Conservation (phyloP, 345 rosid genomes). For the Draba incana region DNA sequence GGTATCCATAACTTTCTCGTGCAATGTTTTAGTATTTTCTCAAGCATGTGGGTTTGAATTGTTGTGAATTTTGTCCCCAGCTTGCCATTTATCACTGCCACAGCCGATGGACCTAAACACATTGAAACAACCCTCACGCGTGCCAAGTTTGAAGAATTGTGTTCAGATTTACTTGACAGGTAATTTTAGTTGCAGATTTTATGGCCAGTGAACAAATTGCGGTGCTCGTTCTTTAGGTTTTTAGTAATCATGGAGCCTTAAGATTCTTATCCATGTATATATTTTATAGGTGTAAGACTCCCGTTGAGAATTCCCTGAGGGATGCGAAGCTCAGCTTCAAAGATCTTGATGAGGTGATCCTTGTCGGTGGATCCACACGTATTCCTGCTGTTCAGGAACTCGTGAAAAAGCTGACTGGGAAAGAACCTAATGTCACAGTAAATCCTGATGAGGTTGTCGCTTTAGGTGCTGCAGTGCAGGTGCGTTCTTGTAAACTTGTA, state of each 20-base stretch:
- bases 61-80: slow-evolving; percentile 41
- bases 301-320: slow-evolving; percentile 81
- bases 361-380: slow-evolving; percentile 98
- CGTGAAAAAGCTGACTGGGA: slow-evolving; percentile 87
- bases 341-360: slow-evolving; percentile 93
- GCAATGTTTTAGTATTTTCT: neutral
- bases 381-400: slow-evolving; percentile 97
- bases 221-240: neutral
- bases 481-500: slow-evolving; percentile 27
- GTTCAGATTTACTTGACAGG: slow-evolving; percentile 93
- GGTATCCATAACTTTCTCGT: slow-evolving; percentile 39
- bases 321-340: slow-evolving; percentile 89
- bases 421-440: slow-evolving; percentile 94
- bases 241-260: neutral
- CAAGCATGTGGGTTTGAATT: neutral
- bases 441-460: slow-evolving; percentile 99
- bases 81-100: slow-evolving; percentile 97
- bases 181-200: slow-evolving; percentile 26
- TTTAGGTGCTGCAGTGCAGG: slow-evolving; percentile 99
- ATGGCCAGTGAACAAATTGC: neutral
- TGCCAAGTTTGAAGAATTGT: slow-evolving; percentile 90
- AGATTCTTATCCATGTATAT: neutral
- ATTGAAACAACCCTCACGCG: slow-evolving; percentile 92
- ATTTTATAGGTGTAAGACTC: slow-evolving; percentile 68
- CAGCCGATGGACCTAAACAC: slow-evolving; percentile 98